phyloP scores from a whole-genome alignment of 805 yeast genomes.

The Wickerhamomyces rabaulensis region DNA sequence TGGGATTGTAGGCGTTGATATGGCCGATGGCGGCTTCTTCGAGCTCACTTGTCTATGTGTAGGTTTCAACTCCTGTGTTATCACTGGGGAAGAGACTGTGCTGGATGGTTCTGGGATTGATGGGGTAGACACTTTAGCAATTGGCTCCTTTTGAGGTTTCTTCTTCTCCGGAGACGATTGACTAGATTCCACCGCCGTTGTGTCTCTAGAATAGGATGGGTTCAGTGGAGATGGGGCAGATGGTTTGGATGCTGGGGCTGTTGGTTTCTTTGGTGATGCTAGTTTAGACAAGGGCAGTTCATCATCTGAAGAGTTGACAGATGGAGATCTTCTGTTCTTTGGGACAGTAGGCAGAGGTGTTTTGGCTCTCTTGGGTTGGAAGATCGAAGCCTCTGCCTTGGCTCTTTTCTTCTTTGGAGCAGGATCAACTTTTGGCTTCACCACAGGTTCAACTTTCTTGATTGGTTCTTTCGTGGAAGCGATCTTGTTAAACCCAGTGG shows the following conservation, averaged over 20 bases:
- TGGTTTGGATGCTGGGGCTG: slow-evolving; percentile 6
- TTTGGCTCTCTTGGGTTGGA: slow-evolving; percentile 20
- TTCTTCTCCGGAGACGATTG: slow-evolving; percentile 21
- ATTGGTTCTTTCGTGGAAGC: not conserved
- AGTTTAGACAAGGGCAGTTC: slow-evolving; percentile 12
- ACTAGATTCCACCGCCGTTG: slow-evolving; percentile 11
- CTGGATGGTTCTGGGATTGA: not conserved
- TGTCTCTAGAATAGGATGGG: not conserved
- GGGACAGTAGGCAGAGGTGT: slow-evolving; percentile 15
- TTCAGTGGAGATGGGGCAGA: slow-evolving; percentile 13
- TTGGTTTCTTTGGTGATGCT: slow-evolving; percentile 5
- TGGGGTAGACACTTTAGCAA: not conserved
- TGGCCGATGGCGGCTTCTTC: slow-evolving; percentile 17
- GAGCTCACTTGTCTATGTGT: slow-evolving; percentile 9
- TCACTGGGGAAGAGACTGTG: not conserved
- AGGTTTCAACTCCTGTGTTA: not conserved
- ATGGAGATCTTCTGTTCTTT: slow-evolving; percentile 2
- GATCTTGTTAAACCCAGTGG: slow-evolving; percentile 5
- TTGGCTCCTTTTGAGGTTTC: not conserved
- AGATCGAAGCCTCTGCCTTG: slow-evolving; percentile 20
- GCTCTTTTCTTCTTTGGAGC: slow-evolving; percentile 8
- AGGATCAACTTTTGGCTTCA: not conserved
- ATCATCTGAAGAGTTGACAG: slow-evolving; percentile 9
- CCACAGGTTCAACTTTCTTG: not conserved
- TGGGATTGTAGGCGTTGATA: slow-evolving; percentile 12